Evolutionary conservation across 495 filamentous ascomycete species (phyloP), one percentile per base, ranked within the genome.

Genomic region (Neurospora sp.): DNA sequence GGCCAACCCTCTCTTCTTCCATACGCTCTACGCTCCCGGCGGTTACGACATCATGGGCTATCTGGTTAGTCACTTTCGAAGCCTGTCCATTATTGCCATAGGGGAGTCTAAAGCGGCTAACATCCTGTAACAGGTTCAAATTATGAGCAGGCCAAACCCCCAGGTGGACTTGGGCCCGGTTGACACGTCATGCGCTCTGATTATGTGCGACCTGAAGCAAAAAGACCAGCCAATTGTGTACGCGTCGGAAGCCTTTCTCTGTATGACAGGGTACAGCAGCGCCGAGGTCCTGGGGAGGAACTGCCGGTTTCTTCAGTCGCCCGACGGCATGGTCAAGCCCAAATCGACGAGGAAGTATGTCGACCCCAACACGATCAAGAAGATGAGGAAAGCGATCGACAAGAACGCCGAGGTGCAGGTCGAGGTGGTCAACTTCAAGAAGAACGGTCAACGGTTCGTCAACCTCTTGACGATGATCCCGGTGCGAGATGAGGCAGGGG

Each of bases 261-360:
- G 78, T 16, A 75, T 87, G 70, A 86, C 85, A 0, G 85, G 85
- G 7, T 88, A 87, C 73, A 68, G 78, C 4, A 48, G 46, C 3
- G 35, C 68, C 40, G 85, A 88, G 72, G 78, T 84, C 11, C 40
- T 85, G n/a, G 84, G 85, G 0, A 71, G 75, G 20, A 88, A 88
- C 77, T 87, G 85, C 70, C 85, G 86, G n/a, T 87, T 88, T 71
- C 74, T 88, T 27, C 86, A 88, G 76, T 77, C 82, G 8, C 84
- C 85, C 18, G 80, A 71, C 4, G 80, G 78, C 4, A 75, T 77
- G 37, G 79, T 83, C 37, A 69, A 71, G 22, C 73, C 74, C n/a
- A 74, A 73, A 42, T 79, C 79, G 16, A 37, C 74, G 16, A 80
- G 81, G 39, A 78, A 80, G 38, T 74, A 80, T 40, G 79, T 83